Evolutionary conservation across 192 early-diverging fungal species (phyloP).

Genomic region (Backusella morwellensis): DNA sequence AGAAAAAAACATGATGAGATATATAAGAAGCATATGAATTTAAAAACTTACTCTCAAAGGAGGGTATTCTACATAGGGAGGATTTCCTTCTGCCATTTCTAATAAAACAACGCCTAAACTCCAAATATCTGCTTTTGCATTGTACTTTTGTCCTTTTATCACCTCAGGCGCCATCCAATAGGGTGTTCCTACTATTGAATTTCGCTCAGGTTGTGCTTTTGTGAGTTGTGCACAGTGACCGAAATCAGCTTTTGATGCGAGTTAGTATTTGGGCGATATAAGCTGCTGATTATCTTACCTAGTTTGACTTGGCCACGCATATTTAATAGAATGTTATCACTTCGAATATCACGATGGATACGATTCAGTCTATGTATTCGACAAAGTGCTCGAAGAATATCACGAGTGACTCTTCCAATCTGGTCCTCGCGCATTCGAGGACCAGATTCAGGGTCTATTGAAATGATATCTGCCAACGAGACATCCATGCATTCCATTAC

Average conservation of each 20-base stretch:
- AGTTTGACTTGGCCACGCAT: constrained; percentile 83
- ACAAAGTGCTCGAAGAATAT: constrained; percentile 74
- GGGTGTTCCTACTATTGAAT: constrained; percentile 87
- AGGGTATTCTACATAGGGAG: constrained; percentile 92
- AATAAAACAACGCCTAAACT: constrained; percentile 91
- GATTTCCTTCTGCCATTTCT: constrained; percentile 96
- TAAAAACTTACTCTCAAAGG: constrained; percentile 45
- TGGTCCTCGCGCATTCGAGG: constrained; percentile 78
- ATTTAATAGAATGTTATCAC: constrained; percentile 90
- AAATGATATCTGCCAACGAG: constrained; percentile 96
- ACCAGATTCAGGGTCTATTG: constrained; percentile 60
- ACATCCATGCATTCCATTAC: constrained; percentile 99
- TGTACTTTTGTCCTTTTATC: constrained; percentile 87
- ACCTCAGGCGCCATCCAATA: constrained; percentile 99
- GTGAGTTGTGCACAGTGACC: constrained; percentile 92
- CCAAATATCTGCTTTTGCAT: constrained; percentile 92
- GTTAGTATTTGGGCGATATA: neutral
- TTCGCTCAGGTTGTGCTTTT: constrained; percentile 75
- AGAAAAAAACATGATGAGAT: constrained; percentile 13
- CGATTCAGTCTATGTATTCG: constrained; percentile 78
- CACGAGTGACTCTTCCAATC: constrained; percentile 88
- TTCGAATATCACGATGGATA: constrained; percentile 93
- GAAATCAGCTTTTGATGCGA: constrained; percentile 72
- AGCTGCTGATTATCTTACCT: constrained; percentile 28
- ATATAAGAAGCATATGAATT: neutral